Evolutionary conservation across 2,329 filamentous ascomycete species (phyloP), one percentile per base, ranked within the genome.

Genomic region (Eutypella sp.): DNA sequence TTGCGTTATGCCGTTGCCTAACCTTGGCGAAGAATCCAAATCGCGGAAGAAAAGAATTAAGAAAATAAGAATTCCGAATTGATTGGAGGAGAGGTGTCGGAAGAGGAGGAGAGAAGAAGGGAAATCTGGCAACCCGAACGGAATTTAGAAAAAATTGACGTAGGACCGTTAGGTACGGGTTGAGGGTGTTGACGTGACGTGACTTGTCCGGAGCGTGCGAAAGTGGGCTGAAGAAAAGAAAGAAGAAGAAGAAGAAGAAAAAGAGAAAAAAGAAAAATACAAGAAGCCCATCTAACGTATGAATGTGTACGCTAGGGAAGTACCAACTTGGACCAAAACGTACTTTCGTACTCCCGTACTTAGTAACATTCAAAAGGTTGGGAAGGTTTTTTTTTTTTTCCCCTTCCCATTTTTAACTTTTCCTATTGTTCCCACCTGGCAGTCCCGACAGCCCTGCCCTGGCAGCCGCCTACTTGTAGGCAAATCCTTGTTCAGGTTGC

Each of bases 131-230:
- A 39, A 39, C 36, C 36, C 36, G 36, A 50, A 57, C 48, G 57
- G 56, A 52, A 62, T 49, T 44, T 56, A 45, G 51, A 50, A 43
- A 41, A 47, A 60, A 11, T 62, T 62, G 58, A 57, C 59, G 44
- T 48, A 46, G 53, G 56, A 56, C 48, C 51, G 55, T 57, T 33
- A 29, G 58, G 56, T 39, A 22, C 36, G 36, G 36, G 36, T 39
- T 39, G 36, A 39, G 36, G 36, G 36, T 22, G 57, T 49, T 50
- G 53, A 59, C 59, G 56, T 60, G 58, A 57, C 58, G 55, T 52
- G 56, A 60, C 57, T 24, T 39, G 36, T 22, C 36, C 36, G 57
- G 53, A 60, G 57, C 59, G 58, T 58, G 55, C 54, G 47, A 39
- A 39, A 57, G 54, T 58, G 57, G 59, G 57, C 56, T 61, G 52